Conservation (phyloP, 2,329 filamentous ascomycete species). For the Sarocladium oryzae region DNA sequence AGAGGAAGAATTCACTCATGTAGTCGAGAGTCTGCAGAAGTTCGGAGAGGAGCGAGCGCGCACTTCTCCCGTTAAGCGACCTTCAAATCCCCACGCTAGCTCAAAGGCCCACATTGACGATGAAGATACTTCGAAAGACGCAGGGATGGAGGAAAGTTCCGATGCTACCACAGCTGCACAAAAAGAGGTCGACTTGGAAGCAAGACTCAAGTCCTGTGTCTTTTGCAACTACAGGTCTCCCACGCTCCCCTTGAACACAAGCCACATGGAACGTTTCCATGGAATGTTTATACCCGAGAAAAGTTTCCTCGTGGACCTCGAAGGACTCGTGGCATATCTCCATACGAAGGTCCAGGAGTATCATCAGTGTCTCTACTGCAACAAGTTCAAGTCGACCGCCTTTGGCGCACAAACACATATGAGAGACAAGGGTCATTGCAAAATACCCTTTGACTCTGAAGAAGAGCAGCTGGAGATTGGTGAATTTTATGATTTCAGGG, state of each 20-base stretch:
- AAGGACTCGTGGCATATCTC: constrained; percentile 73
- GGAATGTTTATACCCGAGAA: constrained; percentile 95
- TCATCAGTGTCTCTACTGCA: constrained; percentile 82
- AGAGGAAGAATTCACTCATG: constrained; percentile 68
- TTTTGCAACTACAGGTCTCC: constrained; percentile 90
- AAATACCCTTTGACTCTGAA: constrained; percentile 85
- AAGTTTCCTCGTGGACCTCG: constrained; percentile 72
- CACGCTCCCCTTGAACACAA: constrained; percentile 65
- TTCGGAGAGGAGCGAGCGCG: constrained; percentile 49
- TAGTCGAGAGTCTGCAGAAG: constrained; percentile 72
- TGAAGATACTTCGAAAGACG: constrained; percentile 37
- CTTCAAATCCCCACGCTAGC: constrained; percentile 43
- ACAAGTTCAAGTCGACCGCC: constrained; percentile 71
- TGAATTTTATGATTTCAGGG: constrained; percentile 94
- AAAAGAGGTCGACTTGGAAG: constrained; percentile 25
- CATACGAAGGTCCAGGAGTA: constrained; percentile 73
- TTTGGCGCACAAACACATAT: constrained; percentile 91
- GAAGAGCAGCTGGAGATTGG: constrained; percentile 90
- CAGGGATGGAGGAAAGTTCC: constrained; percentile 34
- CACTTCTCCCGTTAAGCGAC: constrained; percentile 47
- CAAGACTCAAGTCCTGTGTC: constrained; percentile 58
- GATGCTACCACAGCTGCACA: constrained; percentile 34
- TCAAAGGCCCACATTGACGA: constrained; percentile 17
- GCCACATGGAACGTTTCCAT: constrained; percentile 88
- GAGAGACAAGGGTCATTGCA: constrained; percentile 94